Conservation (phyloP, 148 eudicot species). For the Mesembryanthemum crystallinum region DNA sequence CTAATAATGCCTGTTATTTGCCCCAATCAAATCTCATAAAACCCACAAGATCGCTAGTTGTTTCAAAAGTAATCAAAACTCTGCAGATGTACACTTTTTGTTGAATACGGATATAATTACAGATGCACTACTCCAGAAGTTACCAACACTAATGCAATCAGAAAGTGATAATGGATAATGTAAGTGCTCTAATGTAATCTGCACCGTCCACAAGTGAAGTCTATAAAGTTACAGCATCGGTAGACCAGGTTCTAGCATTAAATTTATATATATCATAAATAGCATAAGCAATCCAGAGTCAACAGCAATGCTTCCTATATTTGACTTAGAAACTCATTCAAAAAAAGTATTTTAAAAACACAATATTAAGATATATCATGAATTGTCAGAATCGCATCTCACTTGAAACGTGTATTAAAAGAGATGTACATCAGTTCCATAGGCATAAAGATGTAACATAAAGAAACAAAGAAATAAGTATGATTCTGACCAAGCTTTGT, state of each 20-base stretch:
- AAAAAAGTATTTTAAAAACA: too few species aligned
- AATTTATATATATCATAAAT: background rate
- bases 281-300: background rate
- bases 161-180: background rate
- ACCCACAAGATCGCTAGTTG: background rate
- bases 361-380: too few species aligned
- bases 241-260: background rate
- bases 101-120: background rate
- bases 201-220: background rate
- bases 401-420: background rate
- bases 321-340: too few species aligned
- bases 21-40: background rate
- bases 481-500: constrained; percentile 86
- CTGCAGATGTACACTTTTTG: background rate
- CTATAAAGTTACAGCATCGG: background rate
- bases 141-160: background rate
- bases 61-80: background rate
- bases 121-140: background rate
- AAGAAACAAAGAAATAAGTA: constrained; percentile 13
- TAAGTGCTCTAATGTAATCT: background rate
- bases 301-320: too few species aligned
- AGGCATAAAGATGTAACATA: background rate
- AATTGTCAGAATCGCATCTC: background rate
- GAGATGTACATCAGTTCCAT: background rate
- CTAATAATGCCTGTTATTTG: background rate